A percentile compares a stretch with the other conserved stretches of the same genome.
phyloP scores from a whole-genome alignment of 2,329 filamentous ascomycete species.

The Fusarium sulawesiense region DNA sequence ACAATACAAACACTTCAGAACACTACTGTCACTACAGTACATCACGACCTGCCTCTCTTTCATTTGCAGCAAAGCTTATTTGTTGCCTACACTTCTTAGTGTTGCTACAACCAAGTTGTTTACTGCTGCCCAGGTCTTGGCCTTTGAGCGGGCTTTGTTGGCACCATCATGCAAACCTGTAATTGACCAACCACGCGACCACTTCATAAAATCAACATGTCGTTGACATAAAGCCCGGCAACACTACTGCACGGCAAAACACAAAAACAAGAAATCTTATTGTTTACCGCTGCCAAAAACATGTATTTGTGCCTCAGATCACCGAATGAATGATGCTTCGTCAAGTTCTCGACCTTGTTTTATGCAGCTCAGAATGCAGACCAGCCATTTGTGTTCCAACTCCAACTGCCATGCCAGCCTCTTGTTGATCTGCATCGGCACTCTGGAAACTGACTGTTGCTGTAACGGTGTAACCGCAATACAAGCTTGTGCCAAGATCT shows the following conservation, averaged over 20 bases:
- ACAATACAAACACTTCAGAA: neutral
- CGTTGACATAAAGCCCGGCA: slow-evolving; percentile 25
- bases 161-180: neutral
- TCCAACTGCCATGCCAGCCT: neutral
- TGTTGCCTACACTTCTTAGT: neutral
- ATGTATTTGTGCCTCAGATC: slow-evolving; percentile 20
- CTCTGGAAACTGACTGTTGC: neutral
- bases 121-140: slow-evolving; percentile 22
- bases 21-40: neutral
- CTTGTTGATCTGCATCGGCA: slow-evolving; percentile 12
- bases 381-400: slow-evolving; percentile 1
- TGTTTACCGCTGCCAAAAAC: slow-evolving; percentile 10
- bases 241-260: slow-evolving; percentile 20
- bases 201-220: slow-evolving; percentile 6
- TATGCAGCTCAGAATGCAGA: neutral
- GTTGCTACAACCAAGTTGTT: neutral
- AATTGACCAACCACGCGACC: slow-evolving; percentile 18
- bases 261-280: slow-evolving; percentile 26
- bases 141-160: slow-evolving; percentile 1
- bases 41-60: neutral
- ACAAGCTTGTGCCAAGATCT: slow-evolving; percentile 15
- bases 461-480: neutral
- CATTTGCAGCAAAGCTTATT: neutral
- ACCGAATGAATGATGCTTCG: slow-evolving; percentile 15
- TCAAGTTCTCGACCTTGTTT: neutral